Evolutionary conservation across 2,329 filamentous ascomycete species (phyloP), one percentile per base, ranked within the genome.

Genomic region (Huntiella moniliformis): DNA sequence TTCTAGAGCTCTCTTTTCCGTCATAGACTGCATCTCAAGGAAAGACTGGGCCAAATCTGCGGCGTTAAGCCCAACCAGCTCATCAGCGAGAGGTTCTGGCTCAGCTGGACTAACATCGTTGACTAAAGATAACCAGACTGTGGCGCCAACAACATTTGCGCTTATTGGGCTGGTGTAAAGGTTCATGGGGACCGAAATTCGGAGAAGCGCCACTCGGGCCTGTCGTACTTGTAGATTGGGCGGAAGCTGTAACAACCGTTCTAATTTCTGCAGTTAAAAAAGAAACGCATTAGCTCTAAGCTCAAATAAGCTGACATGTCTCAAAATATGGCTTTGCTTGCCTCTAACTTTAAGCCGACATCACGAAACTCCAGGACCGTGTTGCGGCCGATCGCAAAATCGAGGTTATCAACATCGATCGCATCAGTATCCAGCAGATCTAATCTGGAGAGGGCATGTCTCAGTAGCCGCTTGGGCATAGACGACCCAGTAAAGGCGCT

Each of bases 371-470:
- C 87, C 38, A 95, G 71, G 1, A 82, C 79, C 36, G 80, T 91
- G 53, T 79, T 79, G 60, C 79, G 78, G 32, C 91, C 91, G 62
- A 84, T 74, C 39, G 77, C 78, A 53, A 95, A 74, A 54, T 92
- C 85, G 52, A 96, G 65, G 53, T 85, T 84, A 52, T 91, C 85
- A 51, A 91, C 71, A 56, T 95, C 82, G 53, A 95, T 67, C 10
- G 82, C 79, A 57, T 92, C 81, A 48, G 84, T 82, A 56, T 96
- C 91, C 50, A 98, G 74, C 46, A 95, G 70, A 54, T 93, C 86
- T 49, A 94, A 70, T 48, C 79, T 77, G 17, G 81, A 80, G 37
- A 98, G 67, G 42, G 79, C 84, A 66, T 91, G 94, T 54, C 84
- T 79, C 53, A 96, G 72, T 55, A 96, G 71, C 60, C 81, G 78